Evolutionary conservation across 805 yeast species (phyloP).

Genomic region (Komagataella phaffii): DNA sequence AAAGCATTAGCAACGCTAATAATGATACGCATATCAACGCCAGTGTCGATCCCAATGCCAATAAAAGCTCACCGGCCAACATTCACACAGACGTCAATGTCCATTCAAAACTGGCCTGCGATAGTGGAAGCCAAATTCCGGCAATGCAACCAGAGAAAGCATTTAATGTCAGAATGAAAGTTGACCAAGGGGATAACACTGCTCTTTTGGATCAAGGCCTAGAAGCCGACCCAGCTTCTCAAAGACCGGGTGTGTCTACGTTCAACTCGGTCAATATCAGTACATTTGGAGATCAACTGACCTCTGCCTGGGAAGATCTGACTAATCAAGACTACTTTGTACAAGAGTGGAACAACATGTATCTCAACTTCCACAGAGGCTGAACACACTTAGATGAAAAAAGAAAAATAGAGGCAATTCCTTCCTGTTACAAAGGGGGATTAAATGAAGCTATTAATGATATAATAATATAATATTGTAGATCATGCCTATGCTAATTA

Average conservation of each 20-base stretch:
- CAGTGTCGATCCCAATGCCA: not conserved
- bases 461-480: too few relatives aligned
- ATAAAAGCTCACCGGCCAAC: not conserved
- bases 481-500: not conserved
- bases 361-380: not conserved
- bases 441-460: too few relatives aligned
- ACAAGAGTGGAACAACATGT: not conserved
- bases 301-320: not conserved
- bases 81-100: not conserved
- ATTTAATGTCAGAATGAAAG: not conserved
- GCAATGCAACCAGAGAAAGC: not conserved
- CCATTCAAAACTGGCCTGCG: too few relatives aligned
- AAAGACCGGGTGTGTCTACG: not conserved
- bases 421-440: not conserved
- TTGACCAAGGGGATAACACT: not conserved
- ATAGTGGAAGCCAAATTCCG: not conserved
- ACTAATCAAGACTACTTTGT: not conserved
- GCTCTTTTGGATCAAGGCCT: not conserved
- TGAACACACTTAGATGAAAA: not conserved
- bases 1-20: not conserved
- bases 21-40: not conserved
- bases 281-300: not conserved
- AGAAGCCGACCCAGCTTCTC: not conserved
- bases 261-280: not conserved
- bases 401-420: not conserved